A percentile compares a stretch with the other conserved stretches of the same genome.
Conservation (phyloP, 2,329 filamentous ascomycete species). For the Akanthomyces muscarius region DNA sequence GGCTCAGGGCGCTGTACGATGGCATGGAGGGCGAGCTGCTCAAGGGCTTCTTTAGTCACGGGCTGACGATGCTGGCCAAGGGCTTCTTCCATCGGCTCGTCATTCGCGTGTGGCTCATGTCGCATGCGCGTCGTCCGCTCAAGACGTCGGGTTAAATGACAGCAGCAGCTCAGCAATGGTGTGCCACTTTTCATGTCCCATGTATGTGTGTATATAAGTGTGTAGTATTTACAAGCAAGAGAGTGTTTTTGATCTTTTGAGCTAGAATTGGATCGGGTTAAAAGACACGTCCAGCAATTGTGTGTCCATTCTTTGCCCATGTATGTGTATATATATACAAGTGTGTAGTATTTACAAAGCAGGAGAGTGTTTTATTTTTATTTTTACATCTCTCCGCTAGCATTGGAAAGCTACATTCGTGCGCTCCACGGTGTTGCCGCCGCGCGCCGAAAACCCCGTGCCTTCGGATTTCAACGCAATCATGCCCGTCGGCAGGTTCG, state of each 20-base stretch:
- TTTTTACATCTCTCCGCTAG: conserved; percentile 31
- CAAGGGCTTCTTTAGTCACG: conserved; percentile 81
- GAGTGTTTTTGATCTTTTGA: not conserved
- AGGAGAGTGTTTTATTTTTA: not conserved
- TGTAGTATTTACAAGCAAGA: not conserved
- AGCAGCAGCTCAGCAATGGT: not conserved
- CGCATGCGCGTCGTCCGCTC: conserved; percentile 26
- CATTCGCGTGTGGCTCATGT: conserved; percentile 65
- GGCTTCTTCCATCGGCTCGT: conserved; percentile 70
- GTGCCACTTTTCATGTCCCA: no score
- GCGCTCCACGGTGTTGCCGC: conserved; percentile 76
- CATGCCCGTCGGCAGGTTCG: conserved; percentile 64
- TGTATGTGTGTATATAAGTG: not conserved
- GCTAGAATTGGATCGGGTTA: conserved; percentile 55
- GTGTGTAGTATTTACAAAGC: not conserved
- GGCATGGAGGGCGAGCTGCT: conserved; percentile 73
- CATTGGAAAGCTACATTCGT: conserved; percentile 79
- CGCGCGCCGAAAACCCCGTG: conserved; percentile 88
- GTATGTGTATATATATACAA: not conserved
- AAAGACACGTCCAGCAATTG: not conserved
- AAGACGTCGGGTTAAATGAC: conserved; percentile 13
- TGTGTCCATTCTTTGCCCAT: not conserved
- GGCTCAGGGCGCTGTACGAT: conserved; percentile 65
- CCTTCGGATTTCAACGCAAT: conserved; percentile 81
- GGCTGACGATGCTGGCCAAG: conserved; percentile 83